Evolutionary conservation across 441 rosid species (phyloP), one percentile per base, ranked within the genome.

Genomic region (Croton laevigatus): DNA sequence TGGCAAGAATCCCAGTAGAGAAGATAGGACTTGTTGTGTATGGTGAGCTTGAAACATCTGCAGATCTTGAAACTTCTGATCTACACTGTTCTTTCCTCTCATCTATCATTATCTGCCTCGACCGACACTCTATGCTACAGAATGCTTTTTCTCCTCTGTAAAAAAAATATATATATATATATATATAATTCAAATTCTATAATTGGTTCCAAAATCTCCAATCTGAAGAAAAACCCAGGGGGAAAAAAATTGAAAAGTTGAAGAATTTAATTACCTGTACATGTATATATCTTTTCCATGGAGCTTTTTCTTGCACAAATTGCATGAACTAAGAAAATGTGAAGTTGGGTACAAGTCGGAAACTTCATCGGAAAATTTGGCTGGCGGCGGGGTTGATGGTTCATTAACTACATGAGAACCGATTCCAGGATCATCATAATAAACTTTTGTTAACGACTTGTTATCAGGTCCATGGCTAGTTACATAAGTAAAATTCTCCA

Each of bases 121-220:
- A 85, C 62, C 93, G 71, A 73, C 93, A 88, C 59, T 88, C 93
- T 16, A 72, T 58, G 77, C 93, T 90, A 44, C 93, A 90, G 75
- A 88, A 90, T 0, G 87, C 96, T n/a, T 84, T 88, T 78, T 90
- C 96, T 37, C 96, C 93, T 70, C 90, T 90, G 83, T 62, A 69
- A 51, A 71, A 59, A n/a, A n/a, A n/a, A n/a, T n/a, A n/a, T n/a
- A n/a, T n/a, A n/a, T n/a, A n/a, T n/a, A n/a, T n/a, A n/a, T n/a
- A n/a, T n/a, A 8, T 20, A 6, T 9, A 27, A 49, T 22, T 9
- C 53, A 14, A 37, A 37, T 91, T 68, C 90, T 90, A 82, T 62
- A 71, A 51, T 49, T 49, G 14, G 6, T 49, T 49, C 19, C 20
- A 7, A 32, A 68, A 22, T 22, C 8, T 61, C 54, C 14, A 6